A percentile compares a stretch with the other conserved stretches of the same genome.
Evolutionary conservation across 495 filamentous ascomycete genomes (phyloP).

Genomic region (Aspergillus conjunctus): DNA sequence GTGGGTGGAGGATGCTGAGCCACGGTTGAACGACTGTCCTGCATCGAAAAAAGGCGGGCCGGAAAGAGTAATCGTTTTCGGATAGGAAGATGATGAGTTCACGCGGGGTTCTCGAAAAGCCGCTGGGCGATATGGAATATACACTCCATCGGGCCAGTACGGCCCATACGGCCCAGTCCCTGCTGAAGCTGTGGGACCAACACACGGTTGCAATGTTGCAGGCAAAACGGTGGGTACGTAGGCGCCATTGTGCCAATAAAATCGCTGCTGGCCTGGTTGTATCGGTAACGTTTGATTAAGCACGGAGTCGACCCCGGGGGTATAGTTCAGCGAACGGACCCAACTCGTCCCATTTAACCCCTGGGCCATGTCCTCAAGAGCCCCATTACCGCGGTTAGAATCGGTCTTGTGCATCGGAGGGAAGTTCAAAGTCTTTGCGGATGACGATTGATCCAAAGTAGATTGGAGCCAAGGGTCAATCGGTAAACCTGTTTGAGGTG

Average conservation of each 20-base stretch:
- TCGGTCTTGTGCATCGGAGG: conserved; percentile 49
- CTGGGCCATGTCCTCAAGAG: conserved; percentile 37
- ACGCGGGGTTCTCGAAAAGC: conserved; percentile 63
- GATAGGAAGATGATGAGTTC: conserved; percentile 29
- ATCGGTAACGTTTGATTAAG: conserved; percentile 52
- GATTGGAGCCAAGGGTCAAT: conserved; percentile 38
- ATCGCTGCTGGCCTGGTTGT: conserved; percentile 39
- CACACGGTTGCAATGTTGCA: conserved; percentile 67
- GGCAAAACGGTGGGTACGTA: conserved; percentile 70
- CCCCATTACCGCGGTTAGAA: conserved; percentile 22
- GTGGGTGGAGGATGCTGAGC: conserved; percentile 29
- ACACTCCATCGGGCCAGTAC: conserved; percentile 77
- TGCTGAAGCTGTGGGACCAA: conserved; percentile 74
- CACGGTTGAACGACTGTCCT: conserved; percentile 32
- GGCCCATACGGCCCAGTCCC: conserved; percentile 71
- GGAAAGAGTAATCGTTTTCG: conserved; percentile 23
- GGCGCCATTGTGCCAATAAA: conserved; percentile 48
- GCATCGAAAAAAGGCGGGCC: conserved; percentile 33
- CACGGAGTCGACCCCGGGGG: conserved; percentile 52
- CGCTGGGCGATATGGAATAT: conserved; percentile 73
- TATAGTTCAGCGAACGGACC: conserved; percentile 48
- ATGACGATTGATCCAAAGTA: conserved; percentile 30
- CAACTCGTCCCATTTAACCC: conserved; percentile 44
- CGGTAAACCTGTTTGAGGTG: conserved; percentile 33
- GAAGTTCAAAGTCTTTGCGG: conserved; percentile 42